These are phyloP conservation scores for Closterium sp. DNA, from an alignment of 139 green algal genomes.

Conservation along the genomic window DNA sequence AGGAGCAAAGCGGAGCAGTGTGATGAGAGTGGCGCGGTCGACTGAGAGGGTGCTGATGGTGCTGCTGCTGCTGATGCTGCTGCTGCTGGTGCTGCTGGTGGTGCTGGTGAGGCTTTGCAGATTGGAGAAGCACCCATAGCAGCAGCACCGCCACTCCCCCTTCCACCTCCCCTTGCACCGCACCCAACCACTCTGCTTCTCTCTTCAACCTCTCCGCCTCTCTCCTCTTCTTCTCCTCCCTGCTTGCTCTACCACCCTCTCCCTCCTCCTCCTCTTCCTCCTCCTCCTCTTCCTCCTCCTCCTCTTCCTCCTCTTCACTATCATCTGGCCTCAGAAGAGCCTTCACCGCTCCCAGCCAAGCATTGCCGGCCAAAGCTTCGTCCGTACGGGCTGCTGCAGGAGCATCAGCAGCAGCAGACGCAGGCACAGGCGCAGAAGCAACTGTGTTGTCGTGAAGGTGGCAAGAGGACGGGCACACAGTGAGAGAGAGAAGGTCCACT, in stretches of 20 bases:
- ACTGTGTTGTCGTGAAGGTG: too few species aligned
- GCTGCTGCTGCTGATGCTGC: too few species aligned
- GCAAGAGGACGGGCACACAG: not conserved
- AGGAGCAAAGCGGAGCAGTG: not conserved
- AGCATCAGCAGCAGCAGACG: too few species aligned
- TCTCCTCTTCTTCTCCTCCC: not conserved
- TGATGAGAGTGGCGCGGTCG: not conserved
- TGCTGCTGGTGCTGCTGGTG: too few species aligned
- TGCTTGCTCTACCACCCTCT: not conserved
- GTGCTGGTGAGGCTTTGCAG: too few species aligned
- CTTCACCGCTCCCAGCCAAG: not conserved
- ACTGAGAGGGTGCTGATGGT: not conserved
- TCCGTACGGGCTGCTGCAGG: too few species aligned
- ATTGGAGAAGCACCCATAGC: not conserved
- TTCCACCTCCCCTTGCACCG: not conserved
- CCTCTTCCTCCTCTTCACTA: not conserved
- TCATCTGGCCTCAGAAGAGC: not conserved
- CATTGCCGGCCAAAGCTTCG: not conserved
- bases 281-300: not conserved
- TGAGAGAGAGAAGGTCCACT: not conserved
- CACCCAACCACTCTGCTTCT: not conserved
- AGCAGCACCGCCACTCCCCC: not conserved
- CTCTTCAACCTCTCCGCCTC: not conserved
- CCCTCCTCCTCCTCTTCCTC: not conserved
- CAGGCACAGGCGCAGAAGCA: too few species aligned